phyloP scores from a whole-genome alignment of 192 early-diverging fungal genomes.

The Oehlia diaphana region DNA sequence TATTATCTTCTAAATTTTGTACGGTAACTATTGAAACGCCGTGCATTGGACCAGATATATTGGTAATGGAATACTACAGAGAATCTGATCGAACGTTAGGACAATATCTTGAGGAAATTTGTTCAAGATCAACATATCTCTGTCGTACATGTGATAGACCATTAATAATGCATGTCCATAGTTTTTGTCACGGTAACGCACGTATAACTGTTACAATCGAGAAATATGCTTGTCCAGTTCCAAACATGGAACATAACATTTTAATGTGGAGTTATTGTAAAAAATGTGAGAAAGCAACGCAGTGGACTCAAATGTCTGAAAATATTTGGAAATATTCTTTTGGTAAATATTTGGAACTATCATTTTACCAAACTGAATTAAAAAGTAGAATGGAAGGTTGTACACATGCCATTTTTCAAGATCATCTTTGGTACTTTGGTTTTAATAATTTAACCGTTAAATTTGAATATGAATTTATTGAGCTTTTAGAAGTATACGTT shows the following conservation, averaged over 20 bases:
- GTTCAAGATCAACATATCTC: conserved; percentile 61
- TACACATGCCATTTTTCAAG: conserved; percentile 76
- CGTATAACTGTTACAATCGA: conserved; percentile 77
- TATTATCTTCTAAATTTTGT: conserved; percentile 71
- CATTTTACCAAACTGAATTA: conserved; percentile 77
- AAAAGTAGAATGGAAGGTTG: conserved; percentile 71
- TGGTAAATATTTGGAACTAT: conserved; percentile 94
- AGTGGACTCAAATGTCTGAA: conserved; percentile 75
- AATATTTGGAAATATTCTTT: conserved; percentile 94
- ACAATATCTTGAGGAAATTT: conserved; percentile 83
- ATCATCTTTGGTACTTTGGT: conserved; percentile 87
- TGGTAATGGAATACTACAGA: conserved; percentile 80
- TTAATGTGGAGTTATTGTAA: conserved; percentile 91
- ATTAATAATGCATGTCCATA: conserved; percentile 79
- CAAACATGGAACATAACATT: conserved; percentile 71
- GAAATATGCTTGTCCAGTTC: conserved; percentile 52
- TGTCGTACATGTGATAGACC: conserved; percentile 81
- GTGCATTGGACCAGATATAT: conserved; percentile 72
- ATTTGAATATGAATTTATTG: conserved; percentile 76
- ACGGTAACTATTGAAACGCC: conserved; percentile 55
- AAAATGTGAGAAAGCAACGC: conserved; percentile 70
- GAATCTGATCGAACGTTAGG: conserved; percentile 86
- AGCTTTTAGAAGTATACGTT: conserved; percentile 66
- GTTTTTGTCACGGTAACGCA: conserved; percentile 84
- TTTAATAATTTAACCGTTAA: conserved; percentile 73